Percentiles rank a stretch among this genome's conserved stretches.
Conservation (phyloP, 176 grass and related monocot species). For the Oryza meyeriana region DNA sequence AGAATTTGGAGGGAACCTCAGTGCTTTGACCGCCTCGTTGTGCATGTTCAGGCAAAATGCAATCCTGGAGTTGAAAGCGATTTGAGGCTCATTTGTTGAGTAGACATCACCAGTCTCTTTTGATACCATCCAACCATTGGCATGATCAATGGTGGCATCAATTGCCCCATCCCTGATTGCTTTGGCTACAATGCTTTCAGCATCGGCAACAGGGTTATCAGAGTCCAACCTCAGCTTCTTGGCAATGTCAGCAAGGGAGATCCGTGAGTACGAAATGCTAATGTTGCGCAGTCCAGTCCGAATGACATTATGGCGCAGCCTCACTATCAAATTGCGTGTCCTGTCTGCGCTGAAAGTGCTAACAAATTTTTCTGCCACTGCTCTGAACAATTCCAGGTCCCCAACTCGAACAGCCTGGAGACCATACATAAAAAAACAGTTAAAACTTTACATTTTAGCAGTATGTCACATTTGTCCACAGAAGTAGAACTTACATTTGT, state of each 20-base stretch:
- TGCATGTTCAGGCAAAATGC: conserved; percentile 95
- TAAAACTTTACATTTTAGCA: background rate
- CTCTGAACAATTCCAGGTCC: conserved; percentile 75
- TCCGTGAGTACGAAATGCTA: conserved; percentile 71
- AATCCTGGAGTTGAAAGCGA: conserved; percentile 69
- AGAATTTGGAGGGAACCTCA: conserved; percentile 78
- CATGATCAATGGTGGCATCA: conserved; percentile 81
- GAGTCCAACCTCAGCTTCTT: conserved; percentile 76
- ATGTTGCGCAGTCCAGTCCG: conserved; percentile 89
- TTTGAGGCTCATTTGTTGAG: conserved; percentile 88
- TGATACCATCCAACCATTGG: conserved; percentile 74
- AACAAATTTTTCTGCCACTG: conserved; percentile 67
- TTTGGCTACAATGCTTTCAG: conserved; percentile 81
- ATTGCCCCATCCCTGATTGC: conserved; percentile 79
- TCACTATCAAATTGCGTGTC: conserved; percentile 73
- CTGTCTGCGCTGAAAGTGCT: conserved; percentile 70
- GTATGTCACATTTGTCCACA: background rate
- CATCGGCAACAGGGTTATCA: conserved; percentile 60
- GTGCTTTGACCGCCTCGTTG: conserved; percentile 72
- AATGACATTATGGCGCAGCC: conserved; percentile 80
- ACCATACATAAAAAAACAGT: conserved; percentile 24
- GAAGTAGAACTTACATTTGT: conserved; percentile 57
- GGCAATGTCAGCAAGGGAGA: conserved; percentile 81
- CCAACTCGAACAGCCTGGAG: conserved; percentile 78
- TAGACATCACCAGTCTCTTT: conserved; percentile 85